Conservation (phyloP, 2,329 filamentous ascomycete species). For the Talaromyces sp. region DNA sequence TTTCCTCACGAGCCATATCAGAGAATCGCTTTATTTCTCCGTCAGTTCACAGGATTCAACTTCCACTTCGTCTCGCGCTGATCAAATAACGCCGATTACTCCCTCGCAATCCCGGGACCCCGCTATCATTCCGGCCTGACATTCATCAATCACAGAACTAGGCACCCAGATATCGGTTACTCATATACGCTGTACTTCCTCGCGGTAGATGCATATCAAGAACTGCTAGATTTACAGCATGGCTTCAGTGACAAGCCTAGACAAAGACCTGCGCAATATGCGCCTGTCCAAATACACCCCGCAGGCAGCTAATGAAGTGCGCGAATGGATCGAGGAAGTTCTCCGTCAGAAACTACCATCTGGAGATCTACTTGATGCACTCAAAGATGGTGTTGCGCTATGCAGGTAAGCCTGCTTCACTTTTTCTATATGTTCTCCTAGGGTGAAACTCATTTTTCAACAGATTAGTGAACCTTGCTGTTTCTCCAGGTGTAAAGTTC, state of each 20-base stretch:
- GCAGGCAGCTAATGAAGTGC: constrained; percentile 77
- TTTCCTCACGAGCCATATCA: background rate
- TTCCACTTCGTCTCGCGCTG: background rate
- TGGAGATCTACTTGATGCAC: constrained; percentile 72
- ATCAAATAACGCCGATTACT: background rate
- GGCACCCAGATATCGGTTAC: background rate
- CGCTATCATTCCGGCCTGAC: constrained; percentile 16
- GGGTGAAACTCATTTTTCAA: constrained; percentile 7
- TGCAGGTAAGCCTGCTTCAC: constrained; percentile 64
- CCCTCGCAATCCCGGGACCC: background rate
- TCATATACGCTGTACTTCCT: background rate
- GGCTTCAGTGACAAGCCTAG: constrained; percentile 89
- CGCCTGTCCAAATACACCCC: constrained; percentile 92
- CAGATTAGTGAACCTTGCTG: constrained; percentile 76
- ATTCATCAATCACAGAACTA: constrained; percentile 16
- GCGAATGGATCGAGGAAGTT: constrained; percentile 76
- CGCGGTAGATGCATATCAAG: background rate
- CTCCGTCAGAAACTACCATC: constrained; percentile 67
- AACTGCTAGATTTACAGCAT: constrained; percentile 49
- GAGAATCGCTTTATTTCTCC: background rate
- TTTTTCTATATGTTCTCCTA: background rate
- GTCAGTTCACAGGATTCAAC: background rate
- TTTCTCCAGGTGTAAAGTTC: constrained; percentile 76
- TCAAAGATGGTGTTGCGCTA: constrained; percentile 86
- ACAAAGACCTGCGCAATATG: constrained; percentile 91